Percentiles rank a stretch among this genome's conserved stretches.
These are phyloP conservation scores for Hibiscus mutabilis DNA, from an alignment of 345 rosid species.

Conservation along the genomic window DNA sequence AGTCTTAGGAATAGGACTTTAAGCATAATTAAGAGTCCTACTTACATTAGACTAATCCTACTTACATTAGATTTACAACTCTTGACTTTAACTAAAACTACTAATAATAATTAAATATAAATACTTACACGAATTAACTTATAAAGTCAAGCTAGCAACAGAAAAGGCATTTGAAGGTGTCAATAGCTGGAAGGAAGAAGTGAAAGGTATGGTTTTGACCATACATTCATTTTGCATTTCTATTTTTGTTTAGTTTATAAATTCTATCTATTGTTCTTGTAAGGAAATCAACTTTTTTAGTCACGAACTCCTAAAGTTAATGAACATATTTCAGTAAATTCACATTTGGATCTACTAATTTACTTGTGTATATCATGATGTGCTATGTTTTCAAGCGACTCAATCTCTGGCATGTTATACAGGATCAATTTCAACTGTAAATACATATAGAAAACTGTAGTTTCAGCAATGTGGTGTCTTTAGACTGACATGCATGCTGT, in stretches of 20 bases:
- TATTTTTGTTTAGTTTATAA: not conserved
- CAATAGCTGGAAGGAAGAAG: constrained; percentile 61
- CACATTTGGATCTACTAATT: not conserved
- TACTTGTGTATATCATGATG: not conserved
- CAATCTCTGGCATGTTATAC: not conserved
- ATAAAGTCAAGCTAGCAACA: constrained; percentile 40
- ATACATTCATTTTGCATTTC: not conserved
- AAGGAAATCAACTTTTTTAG: not conserved
- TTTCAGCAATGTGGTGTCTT: not conserved
- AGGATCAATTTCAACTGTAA: not conserved
- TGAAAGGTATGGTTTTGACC: constrained; percentile 45
- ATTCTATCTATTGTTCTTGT: not conserved
- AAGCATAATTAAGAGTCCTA: too few relatives aligned
- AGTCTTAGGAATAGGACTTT: too few relatives aligned
- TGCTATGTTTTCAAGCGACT: not conserved
- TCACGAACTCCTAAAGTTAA: not conserved
- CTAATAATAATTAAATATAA: too few relatives aligned
- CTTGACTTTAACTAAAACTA: too few relatives aligned
- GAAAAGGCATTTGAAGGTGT: constrained; percentile 59
- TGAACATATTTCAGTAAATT: not conserved
- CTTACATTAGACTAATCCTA: too few relatives aligned
- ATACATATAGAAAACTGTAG: not conserved
- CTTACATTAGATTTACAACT: too few relatives aligned
- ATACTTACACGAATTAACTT: too few relatives aligned
- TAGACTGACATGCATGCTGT: not conserved